Conservation (phyloP, 441 rosid genomes). For the Syzygium malaccense region DNA sequence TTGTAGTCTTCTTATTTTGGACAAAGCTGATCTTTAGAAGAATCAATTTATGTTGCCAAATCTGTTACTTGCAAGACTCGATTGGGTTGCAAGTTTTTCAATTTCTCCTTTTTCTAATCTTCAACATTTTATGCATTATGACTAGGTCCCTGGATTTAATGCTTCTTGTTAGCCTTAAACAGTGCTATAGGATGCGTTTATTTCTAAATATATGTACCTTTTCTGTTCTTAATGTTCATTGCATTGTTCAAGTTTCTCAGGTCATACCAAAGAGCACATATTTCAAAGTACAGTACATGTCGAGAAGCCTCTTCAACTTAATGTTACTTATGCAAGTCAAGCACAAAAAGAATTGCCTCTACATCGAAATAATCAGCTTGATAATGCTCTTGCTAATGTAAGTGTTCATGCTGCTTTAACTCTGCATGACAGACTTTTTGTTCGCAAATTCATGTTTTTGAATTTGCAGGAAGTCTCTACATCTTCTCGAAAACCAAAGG, state of each 20-base stretch:
- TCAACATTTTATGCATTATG: background rate
- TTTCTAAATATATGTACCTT: conserved; percentile 12
- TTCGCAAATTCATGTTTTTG: conserved; percentile 10
- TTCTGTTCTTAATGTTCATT: conserved; percentile 51
- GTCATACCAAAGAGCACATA: conserved; percentile 44
- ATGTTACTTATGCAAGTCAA: conserved; percentile 27
- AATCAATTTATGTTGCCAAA: background rate
- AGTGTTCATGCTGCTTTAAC: conserved; percentile 4
- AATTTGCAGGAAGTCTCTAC: conserved; percentile 56
- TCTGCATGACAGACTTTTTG: conserved; percentile 9
- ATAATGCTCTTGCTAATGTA: conserved; percentile 38
- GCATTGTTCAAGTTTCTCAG: conserved; percentile 74
- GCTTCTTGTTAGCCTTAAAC: background rate
- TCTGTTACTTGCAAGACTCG: background rate
- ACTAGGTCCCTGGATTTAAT: background rate
- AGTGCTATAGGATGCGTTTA: background rate
- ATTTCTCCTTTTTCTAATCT: background rate
- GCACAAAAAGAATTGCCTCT: conserved; percentile 32
- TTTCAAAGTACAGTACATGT: conserved; percentile 35
- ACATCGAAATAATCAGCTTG: conserved; percentile 30
- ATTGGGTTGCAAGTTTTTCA: background rate
- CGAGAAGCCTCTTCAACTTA: conserved; percentile 33
- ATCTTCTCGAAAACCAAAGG: conserved; percentile 59
- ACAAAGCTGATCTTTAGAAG: background rate
- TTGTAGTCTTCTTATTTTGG: background rate